A percentile compares a stretch with the other conserved stretches of the same genome.
phyloP scores from a whole-genome alignment of 2,329 filamentous ascomycete genomes.

The Daldinia sp. region DNA sequence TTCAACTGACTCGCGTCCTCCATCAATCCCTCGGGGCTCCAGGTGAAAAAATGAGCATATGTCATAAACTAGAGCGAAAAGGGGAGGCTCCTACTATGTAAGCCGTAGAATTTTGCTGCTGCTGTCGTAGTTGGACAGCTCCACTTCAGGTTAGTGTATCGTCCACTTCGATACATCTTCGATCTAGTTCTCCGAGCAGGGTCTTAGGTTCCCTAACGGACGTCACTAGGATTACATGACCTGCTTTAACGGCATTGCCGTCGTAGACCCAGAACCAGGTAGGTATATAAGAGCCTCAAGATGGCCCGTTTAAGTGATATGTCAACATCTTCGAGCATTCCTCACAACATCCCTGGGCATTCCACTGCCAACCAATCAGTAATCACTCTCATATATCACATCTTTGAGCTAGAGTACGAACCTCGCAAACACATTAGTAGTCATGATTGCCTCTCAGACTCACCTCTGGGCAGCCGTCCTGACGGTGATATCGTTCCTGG shows the following conservation, averaged over 20 bases:
- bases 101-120: not conserved
- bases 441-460: conserved; percentile 21
- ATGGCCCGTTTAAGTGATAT: not conserved
- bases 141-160: conserved; percentile 12
- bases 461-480: conserved; percentile 17
- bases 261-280: not conserved
- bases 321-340: conserved; percentile 7
- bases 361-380: not conserved
- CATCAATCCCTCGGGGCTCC: conserved; percentile 3
- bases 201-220: not conserved
- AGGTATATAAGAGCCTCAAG: conserved; percentile 20
- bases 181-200: conserved; percentile 14
- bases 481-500: conserved; percentile 2
- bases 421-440: not conserved
- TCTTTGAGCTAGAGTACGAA: conserved; percentile 5
- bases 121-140: conserved; percentile 4
- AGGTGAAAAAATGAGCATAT: conserved; percentile 5
- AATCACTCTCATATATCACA: not conserved
- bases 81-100: not conserved
- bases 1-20: conserved; percentile 26
- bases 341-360: not conserved
- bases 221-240: conserved; percentile 12
- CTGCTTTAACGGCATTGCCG: not conserved
- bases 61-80: conserved; percentile 7
- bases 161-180: conserved; percentile 18